These are phyloP conservation scores for Aspergillaceae sp. DNA, from an alignment of 2,329 filamentous ascomycete species.

Conservation along the genomic window DNA sequence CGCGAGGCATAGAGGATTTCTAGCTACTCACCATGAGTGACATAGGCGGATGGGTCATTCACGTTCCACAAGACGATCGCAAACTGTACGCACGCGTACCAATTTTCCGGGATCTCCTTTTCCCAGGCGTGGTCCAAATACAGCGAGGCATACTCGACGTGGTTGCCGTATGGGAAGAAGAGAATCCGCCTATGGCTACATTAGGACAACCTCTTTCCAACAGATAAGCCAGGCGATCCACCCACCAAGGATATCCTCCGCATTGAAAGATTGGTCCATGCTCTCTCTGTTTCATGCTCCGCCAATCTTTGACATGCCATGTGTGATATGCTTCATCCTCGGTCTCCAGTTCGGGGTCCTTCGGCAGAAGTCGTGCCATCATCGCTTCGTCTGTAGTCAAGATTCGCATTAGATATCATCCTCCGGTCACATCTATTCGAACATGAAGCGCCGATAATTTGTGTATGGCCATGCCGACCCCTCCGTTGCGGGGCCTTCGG, in stretches of 20 bases:
- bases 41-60: constrained; percentile 77
- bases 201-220: constrained; percentile 14
- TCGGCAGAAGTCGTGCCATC: constrained; percentile 67
- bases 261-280: constrained; percentile 84
- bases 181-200: constrained; percentile 67
- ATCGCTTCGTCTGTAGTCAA: constrained; percentile 64
- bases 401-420: neutral
- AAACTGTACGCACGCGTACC: constrained; percentile 96
- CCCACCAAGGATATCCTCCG: constrained; percentile 77
- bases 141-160: constrained; percentile 85
- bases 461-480: constrained; percentile 3
- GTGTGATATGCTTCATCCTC: constrained; percentile 68
- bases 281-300: constrained; percentile 64
- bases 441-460: constrained; percentile 1
- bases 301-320: constrained; percentile 85
- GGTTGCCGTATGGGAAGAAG: constrained; percentile 92
- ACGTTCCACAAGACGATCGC: constrained; percentile 89
- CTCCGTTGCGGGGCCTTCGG: constrained; percentile 5
- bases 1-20: neutral
- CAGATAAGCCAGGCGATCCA: constrained; percentile 9
- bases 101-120: constrained; percentile 70
- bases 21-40: constrained; percentile 53
- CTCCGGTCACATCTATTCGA: neutral
- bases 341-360: constrained; percentile 70
- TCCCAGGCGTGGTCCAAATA: constrained; percentile 94